Evolutionary conservation across 768 basidiomycete species (phyloP), one percentile per base, ranked within the genome.

Genomic region (Termitomyces sp.): DNA sequence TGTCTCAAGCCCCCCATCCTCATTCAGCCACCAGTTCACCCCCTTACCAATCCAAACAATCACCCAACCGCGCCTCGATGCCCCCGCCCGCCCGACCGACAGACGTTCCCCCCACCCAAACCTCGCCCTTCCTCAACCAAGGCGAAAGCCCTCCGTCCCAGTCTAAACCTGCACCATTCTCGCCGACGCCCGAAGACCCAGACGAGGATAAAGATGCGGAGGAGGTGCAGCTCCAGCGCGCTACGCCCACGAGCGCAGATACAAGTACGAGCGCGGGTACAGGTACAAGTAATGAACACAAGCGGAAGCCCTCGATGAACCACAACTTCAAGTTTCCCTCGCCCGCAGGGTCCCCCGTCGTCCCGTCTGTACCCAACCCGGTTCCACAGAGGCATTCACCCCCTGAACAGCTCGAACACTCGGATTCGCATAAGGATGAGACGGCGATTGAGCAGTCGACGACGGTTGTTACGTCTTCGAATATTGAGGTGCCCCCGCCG

Each of bases 401-500:
- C 0, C 74, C 76, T 9, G 62, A 65, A 6, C 69, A 69, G 23
- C 57, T 70, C 42, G 68, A 71, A 38, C 60, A 61, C 23, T 52
- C 45, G 42, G 63, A 56, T 62, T 59, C 61, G 43, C n/a, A n/a
- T n/a, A n/a, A n/a, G n/a, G n/a, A n/a, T n/a, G n/a, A n/a, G n/a
- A 11, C 29, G 3, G n/a, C 29, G 56, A 49, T 55, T 44, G 37
- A 40, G 27, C 59, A 53, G 44, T 43, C 55, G 23, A 62, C 69
- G n/a, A 60, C 58, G 37, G 71, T 85, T 4, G 74, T 86, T 23
- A 77, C 82, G 19, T 84, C 86, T 2, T 78, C 83, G 23, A 84
- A 75, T 52, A 86, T 89, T 12, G 89, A 92, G 66, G 86, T 92
- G 6, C 90, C 89, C 4, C 85, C 90, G 0, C 90, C 90, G 4